phyloP scores from a whole-genome alignment of 2,329 filamentous ascomycete genomes.

The Botryosphaeria dothidea region DNA sequence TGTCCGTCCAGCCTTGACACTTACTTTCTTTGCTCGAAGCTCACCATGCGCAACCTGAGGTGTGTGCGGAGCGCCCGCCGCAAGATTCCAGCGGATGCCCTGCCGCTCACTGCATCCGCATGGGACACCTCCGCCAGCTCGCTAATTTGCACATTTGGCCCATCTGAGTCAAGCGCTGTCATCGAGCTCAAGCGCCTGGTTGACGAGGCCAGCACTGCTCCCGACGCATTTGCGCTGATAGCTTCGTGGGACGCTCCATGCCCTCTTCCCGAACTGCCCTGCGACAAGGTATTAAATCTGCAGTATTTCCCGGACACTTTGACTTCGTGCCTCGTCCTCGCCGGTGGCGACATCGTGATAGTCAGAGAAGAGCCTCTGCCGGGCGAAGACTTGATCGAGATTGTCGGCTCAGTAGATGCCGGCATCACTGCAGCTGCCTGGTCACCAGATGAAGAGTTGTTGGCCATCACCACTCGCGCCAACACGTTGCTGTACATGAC shows the following conservation, averaged over 20 bases:
- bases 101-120: slow-evolving; percentile 72
- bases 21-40: background rate
- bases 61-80: slow-evolving; percentile 71
- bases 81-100: slow-evolving; percentile 53
- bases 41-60: slow-evolving; percentile 82
- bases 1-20: slow-evolving; percentile 22
- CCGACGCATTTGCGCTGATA: slow-evolving; percentile 51
- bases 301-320: slow-evolving; percentile 83
- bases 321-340: slow-evolving; percentile 78
- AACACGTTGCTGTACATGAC: slow-evolving; percentile 90
- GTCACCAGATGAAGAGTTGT: slow-evolving; percentile 92
- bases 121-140: slow-evolving; percentile 83
- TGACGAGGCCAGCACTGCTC: slow-evolving; percentile 29
- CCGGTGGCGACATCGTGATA: slow-evolving; percentile 86
- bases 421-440: slow-evolving; percentile 87
- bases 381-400: slow-evolving; percentile 82
- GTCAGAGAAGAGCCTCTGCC: slow-evolving; percentile 70
- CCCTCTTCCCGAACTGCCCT: slow-evolving; percentile 71
- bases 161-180: slow-evolving; percentile 65
- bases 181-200: slow-evolving; percentile 69
- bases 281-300: slow-evolving; percentile 75
- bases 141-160: slow-evolving; percentile 81
- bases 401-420: slow-evolving; percentile 89
- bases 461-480: slow-evolving; percentile 78
- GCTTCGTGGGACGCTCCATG: slow-evolving; percentile 88